These are phyloP conservation scores for Diaporthe citrichinensis DNA, from an alignment of 2,329 filamentous ascomycete genomes.

Conservation along the genomic window DNA sequence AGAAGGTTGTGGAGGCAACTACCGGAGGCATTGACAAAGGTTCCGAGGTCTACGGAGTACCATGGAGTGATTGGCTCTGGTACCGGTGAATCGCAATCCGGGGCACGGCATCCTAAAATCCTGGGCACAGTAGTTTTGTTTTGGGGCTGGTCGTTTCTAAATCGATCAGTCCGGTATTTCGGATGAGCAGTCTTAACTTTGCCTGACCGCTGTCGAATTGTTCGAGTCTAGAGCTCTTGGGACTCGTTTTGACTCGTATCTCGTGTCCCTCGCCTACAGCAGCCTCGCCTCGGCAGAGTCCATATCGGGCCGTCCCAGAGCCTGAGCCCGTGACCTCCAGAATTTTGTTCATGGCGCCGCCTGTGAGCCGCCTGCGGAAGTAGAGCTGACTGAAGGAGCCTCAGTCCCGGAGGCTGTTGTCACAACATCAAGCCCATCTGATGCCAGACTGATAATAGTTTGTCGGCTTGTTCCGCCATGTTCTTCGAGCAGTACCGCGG, in stretches of 20 bases:
- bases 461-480: constrained; percentile 24
- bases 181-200: neutral
- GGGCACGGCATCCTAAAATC: constrained; percentile 13
- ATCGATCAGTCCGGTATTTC: neutral
- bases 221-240: neutral
- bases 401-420: neutral
- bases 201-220: neutral
- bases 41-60: constrained; percentile 21
- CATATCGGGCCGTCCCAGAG: constrained; percentile 22
- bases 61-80: neutral
- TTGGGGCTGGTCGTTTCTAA: constrained; percentile 22
- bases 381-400: neutral
- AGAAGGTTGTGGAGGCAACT: constrained; percentile 25
- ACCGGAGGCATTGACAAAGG: constrained; percentile 11
- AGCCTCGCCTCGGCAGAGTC: constrained; percentile 22
- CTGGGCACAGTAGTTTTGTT: constrained; percentile 36
- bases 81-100: constrained; percentile 16
- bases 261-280: neutral
- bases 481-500: constrained; percentile 8
- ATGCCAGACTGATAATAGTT: neutral
- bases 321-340: neutral
- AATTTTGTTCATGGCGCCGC: neutral
- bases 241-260: neutral
- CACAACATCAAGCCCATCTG: constrained; percentile 2
- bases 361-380: neutral